Percentiles rank a stretch among this genome's conserved stretches.
phyloP scores from a whole-genome alignment of 345 rosid species.

The Salix viminalis region DNA sequence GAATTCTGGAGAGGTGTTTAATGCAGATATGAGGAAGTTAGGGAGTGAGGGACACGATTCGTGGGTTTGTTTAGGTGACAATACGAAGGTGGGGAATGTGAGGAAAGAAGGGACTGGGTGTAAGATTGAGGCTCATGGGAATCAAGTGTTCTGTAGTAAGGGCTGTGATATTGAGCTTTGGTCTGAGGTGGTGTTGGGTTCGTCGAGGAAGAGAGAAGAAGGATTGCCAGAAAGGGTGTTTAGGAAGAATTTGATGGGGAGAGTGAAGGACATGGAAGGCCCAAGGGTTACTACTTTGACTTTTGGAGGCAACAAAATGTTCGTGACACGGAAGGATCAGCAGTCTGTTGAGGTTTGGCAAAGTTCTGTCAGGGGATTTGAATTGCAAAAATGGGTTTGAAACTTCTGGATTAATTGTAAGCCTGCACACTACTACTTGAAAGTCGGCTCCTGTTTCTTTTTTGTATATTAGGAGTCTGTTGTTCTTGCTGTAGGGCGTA shows the following conservation, averaged over 20 bases:
- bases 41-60: constrained; percentile 27
- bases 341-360: constrained; percentile 89
- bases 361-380: constrained; percentile 36
- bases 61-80: constrained; percentile 70
- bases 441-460: not conserved
- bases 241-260: constrained; percentile 65
- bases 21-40: constrained; percentile 59
- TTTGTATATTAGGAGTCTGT: not conserved
- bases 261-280: constrained; percentile 51
- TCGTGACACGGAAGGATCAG: constrained; percentile 60
- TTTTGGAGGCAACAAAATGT: constrained; percentile 88
- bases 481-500: not conserved
- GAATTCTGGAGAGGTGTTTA: constrained; percentile 65
- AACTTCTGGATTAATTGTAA: not conserved
- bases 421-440: not conserved
- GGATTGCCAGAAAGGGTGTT: constrained; percentile 49
- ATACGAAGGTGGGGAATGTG: constrained; percentile 46
- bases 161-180: constrained; percentile 67
- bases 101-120: constrained; percentile 79
- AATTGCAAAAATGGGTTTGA: not conserved
- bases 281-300: constrained; percentile 54
- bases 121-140: constrained; percentile 72
- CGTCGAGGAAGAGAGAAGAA: constrained; percentile 32
- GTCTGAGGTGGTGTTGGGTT: constrained; percentile 68
- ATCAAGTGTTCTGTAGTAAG: constrained; percentile 72